Evolutionary conservation across 2,329 filamentous ascomycete genomes (phyloP), one percentile per base, ranked within the genome.

Genomic region (Scedosporium boydii): DNA sequence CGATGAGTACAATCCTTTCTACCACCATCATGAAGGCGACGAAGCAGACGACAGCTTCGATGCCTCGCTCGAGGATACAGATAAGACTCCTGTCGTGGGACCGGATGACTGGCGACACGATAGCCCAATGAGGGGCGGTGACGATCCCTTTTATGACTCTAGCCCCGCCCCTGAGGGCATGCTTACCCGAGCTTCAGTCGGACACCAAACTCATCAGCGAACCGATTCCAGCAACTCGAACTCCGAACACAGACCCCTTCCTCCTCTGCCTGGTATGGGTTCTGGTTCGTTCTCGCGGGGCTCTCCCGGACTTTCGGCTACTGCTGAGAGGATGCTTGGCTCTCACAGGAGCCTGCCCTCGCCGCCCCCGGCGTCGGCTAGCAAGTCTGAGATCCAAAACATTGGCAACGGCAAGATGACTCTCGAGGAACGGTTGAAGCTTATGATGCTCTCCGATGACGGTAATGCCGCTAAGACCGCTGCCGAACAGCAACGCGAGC

Each of bases 71-170:
- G 93, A 98, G 75, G 93, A 98, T 70, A 93, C 91, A 4, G 91
- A 96, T 70, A 98, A 98, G 80, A 98, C 95, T 1, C 95, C 95
- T 0, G 95, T 99, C 10, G 93, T 99, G n/a, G 85, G 96, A 23
- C 95, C 95, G 0, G 95, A 98, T 69, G 92, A 97, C 72, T 99
- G 95, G 95, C 87, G 90, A 66, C 90, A 93, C 77, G 77, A 90
- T 76, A 72, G 86, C 80, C 68, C 85, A 55, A 64, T 61, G 57
- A 70, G 70, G 44, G 66, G 67, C 34, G 51, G 51, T 10, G 87
- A 90, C 44, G 85, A 91, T 68, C 84, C 86, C 10, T 51, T 48
- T 1, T 95, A 90, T 68, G 86, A 88, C 51, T 83, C 81, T 64
- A 91, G 87, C 70, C 87, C 89, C 1, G 85, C 84, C 77, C 85